Percentiles rank a stretch among this genome's conserved stretches.
phyloP scores from a whole-genome alignment of 2,329 filamentous ascomycete species.

The Thelonectria rubi region DNA sequence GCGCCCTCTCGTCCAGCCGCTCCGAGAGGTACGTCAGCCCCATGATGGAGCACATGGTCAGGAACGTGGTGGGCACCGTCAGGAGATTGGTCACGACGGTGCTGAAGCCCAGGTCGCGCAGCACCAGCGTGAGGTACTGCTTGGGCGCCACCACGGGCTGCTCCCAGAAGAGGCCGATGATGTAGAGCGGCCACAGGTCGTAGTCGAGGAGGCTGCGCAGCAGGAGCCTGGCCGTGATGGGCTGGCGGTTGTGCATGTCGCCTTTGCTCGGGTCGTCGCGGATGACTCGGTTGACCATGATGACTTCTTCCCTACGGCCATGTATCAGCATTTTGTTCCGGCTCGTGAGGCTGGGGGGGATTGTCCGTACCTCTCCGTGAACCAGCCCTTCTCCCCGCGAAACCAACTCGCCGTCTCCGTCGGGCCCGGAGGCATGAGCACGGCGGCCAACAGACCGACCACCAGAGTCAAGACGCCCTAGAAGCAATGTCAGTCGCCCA shows the following conservation, averaged over 20 bases:
- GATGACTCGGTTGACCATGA: conserved; percentile 64
- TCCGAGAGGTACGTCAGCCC: conserved; percentile 46
- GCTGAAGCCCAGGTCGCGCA: conserved; percentile 41
- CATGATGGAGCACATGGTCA: conserved; percentile 29
- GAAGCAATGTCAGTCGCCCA: background rate
- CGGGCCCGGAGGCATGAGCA: conserved; percentile 39
- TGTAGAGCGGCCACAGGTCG: conserved; percentile 64
- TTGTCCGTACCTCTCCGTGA: conserved; percentile 33
- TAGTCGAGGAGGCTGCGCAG: conserved; percentile 64
- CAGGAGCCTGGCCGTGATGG: conserved; percentile 55
- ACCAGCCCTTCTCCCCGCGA: conserved; percentile 57
- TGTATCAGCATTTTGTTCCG: background rate
- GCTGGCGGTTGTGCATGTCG: conserved; percentile 65
- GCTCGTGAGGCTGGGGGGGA: background rate
- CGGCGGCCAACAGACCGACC: conserved; percentile 34
- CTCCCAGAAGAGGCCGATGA: conserved; percentile 61
- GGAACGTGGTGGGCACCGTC: conserved; percentile 24
- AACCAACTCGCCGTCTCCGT: conserved; percentile 63
- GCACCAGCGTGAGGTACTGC: conserved; percentile 62
- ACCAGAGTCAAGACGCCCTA: conserved; percentile 45
- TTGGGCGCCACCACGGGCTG: conserved; percentile 52
- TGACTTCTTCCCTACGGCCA: conserved; percentile 56
- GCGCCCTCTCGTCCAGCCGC: conserved; percentile 41
- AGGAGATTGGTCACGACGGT: conserved; percentile 31
- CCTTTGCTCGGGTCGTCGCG: conserved; percentile 67